Evolutionary conservation across 768 basidiomycete genomes (phyloP), one percentile per base, ranked within the genome.

Genomic region (Auricularia auricula-judae): DNA sequence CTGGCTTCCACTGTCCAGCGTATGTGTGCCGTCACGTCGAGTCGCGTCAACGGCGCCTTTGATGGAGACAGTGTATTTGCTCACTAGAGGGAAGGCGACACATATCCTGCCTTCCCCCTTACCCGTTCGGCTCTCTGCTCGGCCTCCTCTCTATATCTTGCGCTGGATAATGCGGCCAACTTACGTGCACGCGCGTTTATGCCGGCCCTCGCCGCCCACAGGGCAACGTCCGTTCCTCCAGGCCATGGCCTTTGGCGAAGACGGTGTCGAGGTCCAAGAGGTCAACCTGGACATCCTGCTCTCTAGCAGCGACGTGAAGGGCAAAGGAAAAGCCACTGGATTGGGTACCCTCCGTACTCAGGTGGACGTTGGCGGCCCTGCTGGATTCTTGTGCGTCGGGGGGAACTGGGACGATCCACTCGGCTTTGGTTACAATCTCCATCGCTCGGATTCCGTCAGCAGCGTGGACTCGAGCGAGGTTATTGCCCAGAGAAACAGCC

Each of bases 201-300:
- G 80, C 67, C 66, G 76, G 11, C 73, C 78, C 5, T 51, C 47
- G 21, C 67, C 74, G 2, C 64, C 51, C 16, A 65, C 66, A 51
- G 68, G 68, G 1, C 72, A 74, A 10, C 80, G 82, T 8, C 56
- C 56, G 12, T 80, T 83, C 68, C 73, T 93, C 56, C 91, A 93
- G 71, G 72, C 91, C 42, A 76, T 88, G 58, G 86, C 83, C 18
- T 82, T 92, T 62, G 80, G 85, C 29, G 86, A 87, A 63, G 80
- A 84, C 64, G 90, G 90, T 11, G 68, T 93, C 16, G 91, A 93
- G 71, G 81, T 86, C 2, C 85, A 87, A 66, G 91, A 93, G 73
- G 71, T 87, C 36, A 73, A 82, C 1, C 72, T 90, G 11, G 72
- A 81, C 10, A 79, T 80, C 63, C 72, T 89, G 39, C n/a, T 61